Conservation (phyloP, 2,329 filamentous ascomycete species). For the Penicillium vulpinum region DNA sequence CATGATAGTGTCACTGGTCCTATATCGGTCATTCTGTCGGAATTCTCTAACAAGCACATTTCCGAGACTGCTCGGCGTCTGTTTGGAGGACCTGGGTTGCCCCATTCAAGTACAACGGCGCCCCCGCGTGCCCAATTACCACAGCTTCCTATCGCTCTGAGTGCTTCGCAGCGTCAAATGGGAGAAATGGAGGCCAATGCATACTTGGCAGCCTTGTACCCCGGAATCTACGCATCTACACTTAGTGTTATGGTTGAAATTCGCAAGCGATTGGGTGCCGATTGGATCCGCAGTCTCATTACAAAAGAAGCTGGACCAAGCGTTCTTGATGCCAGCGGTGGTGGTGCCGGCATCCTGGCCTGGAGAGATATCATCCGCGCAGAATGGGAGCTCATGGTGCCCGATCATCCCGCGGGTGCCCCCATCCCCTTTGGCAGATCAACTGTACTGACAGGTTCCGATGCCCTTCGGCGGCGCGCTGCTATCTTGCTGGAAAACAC, state of each 20-base stretch:
- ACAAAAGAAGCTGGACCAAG: constrained; percentile 57
- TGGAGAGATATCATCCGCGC: constrained; percentile 72
- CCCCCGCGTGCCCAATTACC: constrained; percentile 49
- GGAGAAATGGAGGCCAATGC: constrained; percentile 61
- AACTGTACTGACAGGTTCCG: constrained; percentile 76
- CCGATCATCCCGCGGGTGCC: constrained; percentile 42
- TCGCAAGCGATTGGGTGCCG: constrained; percentile 58
- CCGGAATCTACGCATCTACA: constrained; percentile 60
- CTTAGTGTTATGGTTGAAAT: constrained; percentile 60
- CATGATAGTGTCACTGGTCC: constrained; percentile 68
- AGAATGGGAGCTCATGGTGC: constrained; percentile 72
- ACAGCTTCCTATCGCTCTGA: constrained; percentile 59
- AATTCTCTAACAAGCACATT: constrained; percentile 73
- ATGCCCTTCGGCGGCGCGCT: constrained; percentile 71
- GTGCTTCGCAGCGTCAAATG: constrained; percentile 59
- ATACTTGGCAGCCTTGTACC: constrained; percentile 61
- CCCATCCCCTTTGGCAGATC: constrained; percentile 62
- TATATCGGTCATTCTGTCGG: constrained; percentile 66
- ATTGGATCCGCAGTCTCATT: constrained; percentile 60
- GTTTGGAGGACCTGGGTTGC: constrained; percentile 76
- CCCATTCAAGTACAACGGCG: constrained; percentile 73
- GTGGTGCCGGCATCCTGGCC: constrained; percentile 61
- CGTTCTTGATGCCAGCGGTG: constrained; percentile 63
- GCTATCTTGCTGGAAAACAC: constrained; percentile 81
- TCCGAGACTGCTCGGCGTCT: constrained; percentile 67